Evolutionary conservation across 805 yeast species (phyloP).

Genomic region (Saccharomycopsis sp.): DNA sequence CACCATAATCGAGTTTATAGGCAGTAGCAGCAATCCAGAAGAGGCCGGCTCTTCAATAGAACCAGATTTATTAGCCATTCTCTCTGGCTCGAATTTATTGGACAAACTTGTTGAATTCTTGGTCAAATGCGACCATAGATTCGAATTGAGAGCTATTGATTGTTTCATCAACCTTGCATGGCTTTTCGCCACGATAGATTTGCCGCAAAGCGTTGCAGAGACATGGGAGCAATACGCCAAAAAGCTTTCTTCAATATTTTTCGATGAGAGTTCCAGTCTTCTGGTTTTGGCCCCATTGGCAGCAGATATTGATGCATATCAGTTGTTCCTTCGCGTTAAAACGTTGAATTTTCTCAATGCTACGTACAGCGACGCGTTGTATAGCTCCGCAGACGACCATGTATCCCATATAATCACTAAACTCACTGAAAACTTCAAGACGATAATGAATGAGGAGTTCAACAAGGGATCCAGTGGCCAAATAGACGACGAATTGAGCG

Average conservation of each 20-base stretch:
- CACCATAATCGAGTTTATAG: constrained; percentile 57
- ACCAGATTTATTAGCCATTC: neutral
- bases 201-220: neutral
- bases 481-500: neutral
- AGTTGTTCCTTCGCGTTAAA: constrained; percentile 8
- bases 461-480: neutral
- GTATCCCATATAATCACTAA: neutral
- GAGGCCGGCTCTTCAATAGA: neutral
- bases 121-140: constrained; percentile 7
- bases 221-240: neutral
- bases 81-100: neutral
- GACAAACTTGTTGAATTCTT: neutral
- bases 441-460: neutral
- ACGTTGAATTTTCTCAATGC: constrained; percentile 13
- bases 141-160: constrained; percentile 17
- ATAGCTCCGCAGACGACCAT: neutral
- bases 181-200: constrained; percentile 5
- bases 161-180: constrained; percentile 17
- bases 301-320: neutral
- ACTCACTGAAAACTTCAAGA: neutral
- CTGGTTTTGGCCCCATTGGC: neutral
- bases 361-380: neutral
- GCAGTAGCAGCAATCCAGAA: constrained; percentile 23
- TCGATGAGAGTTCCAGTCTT: neutral
- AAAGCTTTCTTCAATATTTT: neutral